phyloP scores from a whole-genome alignment of 768 basidiomycete species.

The Porphyrellus cyaneotinctus region DNA sequence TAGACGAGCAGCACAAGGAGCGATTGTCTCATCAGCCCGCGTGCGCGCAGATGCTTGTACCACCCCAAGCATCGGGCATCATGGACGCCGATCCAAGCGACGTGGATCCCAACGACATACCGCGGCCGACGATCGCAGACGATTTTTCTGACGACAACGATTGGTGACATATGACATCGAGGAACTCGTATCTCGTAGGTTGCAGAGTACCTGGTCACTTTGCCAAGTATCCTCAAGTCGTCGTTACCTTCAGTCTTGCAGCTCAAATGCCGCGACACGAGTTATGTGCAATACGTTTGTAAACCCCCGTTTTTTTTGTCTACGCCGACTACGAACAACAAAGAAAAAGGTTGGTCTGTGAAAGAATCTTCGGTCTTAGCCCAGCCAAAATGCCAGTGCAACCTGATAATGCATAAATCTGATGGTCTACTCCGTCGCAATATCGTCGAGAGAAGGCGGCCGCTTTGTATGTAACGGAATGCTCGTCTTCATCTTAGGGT shows the following conservation, averaged over 20 bases:
- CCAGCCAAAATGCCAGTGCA: no score
- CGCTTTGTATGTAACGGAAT: no score
- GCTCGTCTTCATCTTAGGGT: no score
- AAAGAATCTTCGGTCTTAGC: no score
- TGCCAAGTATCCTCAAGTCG: no score
- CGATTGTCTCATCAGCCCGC: slow-evolving; percentile 14
- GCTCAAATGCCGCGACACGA: no score
- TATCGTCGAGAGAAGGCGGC: no score
- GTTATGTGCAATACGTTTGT: no score
- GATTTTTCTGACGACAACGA: slow-evolving; percentile 30
- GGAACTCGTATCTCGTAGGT: no score
- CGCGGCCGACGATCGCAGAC: slow-evolving; percentile 6
- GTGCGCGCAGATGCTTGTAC: slow-evolving; percentile 12
- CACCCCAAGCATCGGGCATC: neutral
- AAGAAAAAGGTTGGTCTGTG: slow-evolving; percentile 3
- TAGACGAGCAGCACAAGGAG: slow-evolving; percentile 41
- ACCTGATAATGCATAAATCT: no score
- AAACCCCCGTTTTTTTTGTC: slow-evolving; percentile 7
- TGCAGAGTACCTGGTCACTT: no score
- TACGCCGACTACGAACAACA: slow-evolving; percentile 1
- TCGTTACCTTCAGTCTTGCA: neutral
- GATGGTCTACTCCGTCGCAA: no score
- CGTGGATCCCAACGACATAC: neutral
- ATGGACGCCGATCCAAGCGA: slow-evolving; percentile 7
- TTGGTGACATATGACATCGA: slow-evolving; percentile 11